These are phyloP conservation scores for Ophiostoma australiae DNA, from an alignment of 2,329 filamentous ascomycete genomes.

Conservation along the genomic window DNA sequence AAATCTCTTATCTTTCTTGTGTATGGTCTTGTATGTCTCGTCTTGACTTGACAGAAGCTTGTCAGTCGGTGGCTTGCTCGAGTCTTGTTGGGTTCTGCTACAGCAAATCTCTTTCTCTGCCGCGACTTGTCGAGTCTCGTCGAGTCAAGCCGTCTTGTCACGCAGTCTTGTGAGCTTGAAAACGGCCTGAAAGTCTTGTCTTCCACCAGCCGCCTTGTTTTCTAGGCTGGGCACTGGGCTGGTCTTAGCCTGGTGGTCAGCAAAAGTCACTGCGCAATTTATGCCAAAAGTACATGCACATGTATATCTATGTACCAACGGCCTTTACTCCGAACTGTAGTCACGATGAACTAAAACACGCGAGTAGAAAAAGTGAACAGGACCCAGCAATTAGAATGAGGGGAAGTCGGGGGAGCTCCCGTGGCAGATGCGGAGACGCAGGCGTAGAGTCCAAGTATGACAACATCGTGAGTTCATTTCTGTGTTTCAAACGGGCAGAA, in stretches of 20 bases:
- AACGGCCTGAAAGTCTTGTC: constrained; percentile 1
- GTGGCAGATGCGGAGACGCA: neutral
- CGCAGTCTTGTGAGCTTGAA: neutral
- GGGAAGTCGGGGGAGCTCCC: neutral
- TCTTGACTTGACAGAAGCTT: neutral
- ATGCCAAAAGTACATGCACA: neutral
- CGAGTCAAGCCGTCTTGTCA: neutral
- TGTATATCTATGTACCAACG: neutral
- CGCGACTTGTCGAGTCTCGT: neutral
- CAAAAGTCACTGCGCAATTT: neutral
- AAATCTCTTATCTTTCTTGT: neutral
- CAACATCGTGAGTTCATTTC: neutral
- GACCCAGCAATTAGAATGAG: neutral
- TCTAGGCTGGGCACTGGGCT: neutral
- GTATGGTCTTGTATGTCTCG: neutral
- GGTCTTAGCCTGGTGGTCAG: neutral
- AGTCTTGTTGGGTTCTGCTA: neutral
- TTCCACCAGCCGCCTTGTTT: neutral
- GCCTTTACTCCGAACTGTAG: neutral
- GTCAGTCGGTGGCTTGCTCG: neutral
- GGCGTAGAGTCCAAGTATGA: neutral
- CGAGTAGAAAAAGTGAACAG: neutral
- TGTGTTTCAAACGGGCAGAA: neutral
- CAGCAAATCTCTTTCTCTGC: neutral
- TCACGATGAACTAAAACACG: neutral